Base-by-base conservation (phyloP, 257 asterid genomes). In the Coffea eugenioides region DNA sequence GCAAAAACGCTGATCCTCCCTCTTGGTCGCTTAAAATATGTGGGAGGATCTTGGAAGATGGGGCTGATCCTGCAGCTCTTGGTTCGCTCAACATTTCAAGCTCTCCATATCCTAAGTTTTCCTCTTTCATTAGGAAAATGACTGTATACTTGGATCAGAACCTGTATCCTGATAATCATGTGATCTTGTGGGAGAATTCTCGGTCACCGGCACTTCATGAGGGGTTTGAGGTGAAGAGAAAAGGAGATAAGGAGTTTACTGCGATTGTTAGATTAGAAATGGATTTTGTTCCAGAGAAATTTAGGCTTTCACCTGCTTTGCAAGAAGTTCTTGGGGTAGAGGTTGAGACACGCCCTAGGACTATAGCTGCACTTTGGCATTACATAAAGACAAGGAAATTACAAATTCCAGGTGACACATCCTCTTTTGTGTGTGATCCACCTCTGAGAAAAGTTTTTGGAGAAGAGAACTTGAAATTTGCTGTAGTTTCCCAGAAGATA, bases 151-250 rank as follows among this genome's bases (percentile, higher is more conserved):
- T 95, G 88, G 98, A 95, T 80, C 98, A 93, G 82, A 89, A 64
- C 84, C 80, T 90, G 41, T 95, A 95, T 82, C 92, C 98, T 6
- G 97, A 92, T 72, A 90, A 93, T 84, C 95, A 95, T 51, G 97
- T 95, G 36, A 90, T 95, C 80, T 84, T 93, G 77, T 95, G 97
- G 98, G 98, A 95, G 80, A 83, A 93, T 82, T 88, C 97, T 61
- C 91, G 97, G 46, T 89, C 98, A 3, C 89, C 96, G 23, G 93
- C 77, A 21, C 84, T 82, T 68, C 94, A 86, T 12, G 97, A 95
- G 77, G 98, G 98, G 52, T 95, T 90, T 89, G 98, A 93, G 90
- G 91, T 95, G 84, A 95, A 86, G 88, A 88, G 98, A 65, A 95
- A 89, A 87, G 98, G 98, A 8, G 92, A 91, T 76, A 91, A 87